Evolutionary conservation across 139 green algal genomes (phyloP).

Genomic region (Picochlorum costavermella): DNA sequence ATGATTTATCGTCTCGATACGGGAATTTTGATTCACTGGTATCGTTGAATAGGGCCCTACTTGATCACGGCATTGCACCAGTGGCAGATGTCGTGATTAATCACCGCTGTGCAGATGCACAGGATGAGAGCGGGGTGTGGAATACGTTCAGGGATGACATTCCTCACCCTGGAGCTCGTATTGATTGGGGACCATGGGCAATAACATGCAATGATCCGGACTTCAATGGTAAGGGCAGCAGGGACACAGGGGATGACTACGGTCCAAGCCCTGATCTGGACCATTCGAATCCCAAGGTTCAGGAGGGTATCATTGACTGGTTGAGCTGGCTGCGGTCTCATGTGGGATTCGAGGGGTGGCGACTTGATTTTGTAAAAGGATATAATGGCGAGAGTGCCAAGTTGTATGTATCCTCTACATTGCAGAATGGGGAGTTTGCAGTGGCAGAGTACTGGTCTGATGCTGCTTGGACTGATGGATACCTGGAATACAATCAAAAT

Average conservation of each 20-base stretch:
- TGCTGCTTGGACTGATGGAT: conserved; percentile 8
- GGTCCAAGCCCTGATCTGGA: conserved; percentile 59
- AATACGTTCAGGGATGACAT: conserved; percentile 50
- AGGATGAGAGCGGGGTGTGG: conserved; percentile 57
- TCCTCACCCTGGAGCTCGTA: conserved; percentile 25
- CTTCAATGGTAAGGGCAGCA: conserved; percentile 57
- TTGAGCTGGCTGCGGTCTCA: conserved; percentile 53
- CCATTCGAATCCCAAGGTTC: conserved; percentile 69
- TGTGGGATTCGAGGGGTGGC: conserved; percentile 52
- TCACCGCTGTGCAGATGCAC: conserved; percentile 65
- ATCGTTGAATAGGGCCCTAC: conserved; percentile 49
- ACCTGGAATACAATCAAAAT: conserved; percentile 48
- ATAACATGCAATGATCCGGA: conserved; percentile 65
- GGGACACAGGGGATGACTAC: conserved; percentile 66
- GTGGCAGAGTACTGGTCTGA: conserved; percentile 67
- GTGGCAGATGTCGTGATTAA: conserved; percentile 93
- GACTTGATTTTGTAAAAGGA: conserved; percentile 63
- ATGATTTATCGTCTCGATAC: conserved; percentile 64
- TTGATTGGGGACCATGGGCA: conserved; percentile 77
- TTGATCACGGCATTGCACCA: conserved; percentile 57
- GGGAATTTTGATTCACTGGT: conserved; percentile 57
- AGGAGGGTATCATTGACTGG: conserved; percentile 62
- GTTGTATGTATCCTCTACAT: conserved; percentile 43
- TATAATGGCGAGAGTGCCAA: conserved; percentile 35
- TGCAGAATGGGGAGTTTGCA: conserved; percentile 34